Evolutionary conservation across 352 stramenopile species (phyloP).

Genomic region (Globisporangium cylindrosporum): DNA sequence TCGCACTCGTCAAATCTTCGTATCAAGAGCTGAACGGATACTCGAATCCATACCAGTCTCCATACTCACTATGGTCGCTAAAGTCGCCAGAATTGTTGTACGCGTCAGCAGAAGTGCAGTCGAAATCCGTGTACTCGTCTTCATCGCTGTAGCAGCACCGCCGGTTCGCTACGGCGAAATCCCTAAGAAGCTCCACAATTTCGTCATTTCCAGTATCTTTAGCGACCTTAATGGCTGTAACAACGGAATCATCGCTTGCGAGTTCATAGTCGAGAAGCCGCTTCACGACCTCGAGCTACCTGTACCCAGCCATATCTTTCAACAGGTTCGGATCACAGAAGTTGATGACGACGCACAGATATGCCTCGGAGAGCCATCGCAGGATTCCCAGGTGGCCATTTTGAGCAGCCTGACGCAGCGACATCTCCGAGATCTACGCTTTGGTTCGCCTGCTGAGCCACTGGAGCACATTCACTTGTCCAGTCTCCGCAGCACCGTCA

Average conservation of each 20-base stretch:
- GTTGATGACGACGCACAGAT: neutral
- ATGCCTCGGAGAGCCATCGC: conserved; percentile 5
- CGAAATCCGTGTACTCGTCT: neutral
- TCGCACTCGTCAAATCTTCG: neutral
- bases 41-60: neutral
- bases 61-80: neutral
- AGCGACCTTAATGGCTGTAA: neutral
- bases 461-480: neutral
- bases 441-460: neutral
- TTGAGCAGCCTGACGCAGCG: neutral
- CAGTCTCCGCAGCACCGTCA: neutral
- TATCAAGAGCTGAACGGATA: neutral
- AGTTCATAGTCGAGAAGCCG: neutral
- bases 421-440: neutral
- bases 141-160: neutral
- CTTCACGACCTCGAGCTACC: neutral
- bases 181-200: neutral
- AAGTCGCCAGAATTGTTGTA: neutral
- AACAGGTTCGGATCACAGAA: conserved; percentile 2
- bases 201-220: neutral
- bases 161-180: neutral
- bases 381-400: conserved; percentile 1
- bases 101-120: neutral
- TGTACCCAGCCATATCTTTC: neutral
- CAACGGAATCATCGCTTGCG: neutral